A percentile compares a stretch with the other conserved stretches of the same genome.
phyloP scores from a whole-genome alignment of 192 early-diverging fungal species.

The Mortierella claussenii region DNA sequence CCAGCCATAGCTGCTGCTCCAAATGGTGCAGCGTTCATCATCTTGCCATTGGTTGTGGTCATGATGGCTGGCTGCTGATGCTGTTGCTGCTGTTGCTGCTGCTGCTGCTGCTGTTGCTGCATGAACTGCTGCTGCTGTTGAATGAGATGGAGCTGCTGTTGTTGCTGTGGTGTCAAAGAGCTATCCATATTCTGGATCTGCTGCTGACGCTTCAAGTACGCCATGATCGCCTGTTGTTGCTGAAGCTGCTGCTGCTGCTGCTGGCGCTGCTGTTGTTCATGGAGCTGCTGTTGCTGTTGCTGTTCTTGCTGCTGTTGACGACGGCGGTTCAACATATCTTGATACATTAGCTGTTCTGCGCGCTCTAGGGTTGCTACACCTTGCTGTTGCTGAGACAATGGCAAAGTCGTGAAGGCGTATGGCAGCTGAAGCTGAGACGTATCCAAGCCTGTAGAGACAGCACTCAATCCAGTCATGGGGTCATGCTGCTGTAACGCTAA shows the following conservation, averaged over 20 bases:
- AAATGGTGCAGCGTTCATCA: conserved; percentile 45
- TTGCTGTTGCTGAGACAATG: conserved; percentile 49
- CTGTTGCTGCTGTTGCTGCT: conserved; percentile 41
- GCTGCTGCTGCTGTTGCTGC: conserved; percentile 39
- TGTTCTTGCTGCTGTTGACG: conserved; percentile 36
- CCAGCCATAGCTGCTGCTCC: conserved; percentile 20
- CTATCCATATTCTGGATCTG: conserved; percentile 52
- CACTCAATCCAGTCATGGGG: conserved; percentile 30
- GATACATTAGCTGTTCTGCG: conserved; percentile 49
- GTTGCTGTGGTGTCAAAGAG: conserved; percentile 42
- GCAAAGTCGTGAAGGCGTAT: conserved; percentile 45
- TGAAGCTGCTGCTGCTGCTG: conserved; percentile 46
- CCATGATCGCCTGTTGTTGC: conserved; percentile 52
- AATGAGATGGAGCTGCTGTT: conserved; percentile 39
- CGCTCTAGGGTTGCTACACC: conserved; percentile 48
- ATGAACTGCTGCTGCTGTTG: conserved; percentile 43
- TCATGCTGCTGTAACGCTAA: conserved; percentile 25
- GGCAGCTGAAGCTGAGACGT: conserved; percentile 45
- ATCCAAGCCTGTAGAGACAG: conserved; percentile 26
- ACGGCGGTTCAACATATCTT: conserved; percentile 50
- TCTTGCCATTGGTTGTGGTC: conserved; percentile 54
- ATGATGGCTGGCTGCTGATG: conserved; percentile 45
- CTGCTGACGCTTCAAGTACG: conserved; percentile 47
- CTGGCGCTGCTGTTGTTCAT: conserved; percentile 29
- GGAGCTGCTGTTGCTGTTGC: conserved; percentile 27